Base-by-base conservation (phyloP, 768 basidiomycete species). In the Hygrocybe coccinea region DNA sequence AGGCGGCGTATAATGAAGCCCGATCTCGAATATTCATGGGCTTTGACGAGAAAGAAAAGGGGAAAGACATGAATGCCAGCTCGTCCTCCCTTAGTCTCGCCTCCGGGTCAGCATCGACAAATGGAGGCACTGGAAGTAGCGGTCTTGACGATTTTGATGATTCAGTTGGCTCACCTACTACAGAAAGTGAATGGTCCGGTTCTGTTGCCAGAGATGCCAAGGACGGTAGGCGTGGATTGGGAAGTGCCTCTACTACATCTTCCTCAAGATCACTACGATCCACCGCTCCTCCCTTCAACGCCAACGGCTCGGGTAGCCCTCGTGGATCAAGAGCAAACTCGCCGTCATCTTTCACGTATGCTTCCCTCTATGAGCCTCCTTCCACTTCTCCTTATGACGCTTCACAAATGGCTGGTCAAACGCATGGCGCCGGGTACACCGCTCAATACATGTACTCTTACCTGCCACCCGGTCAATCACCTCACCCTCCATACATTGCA, bases 1-100 rank as follows among this genome's bases (percentile, higher is more conserved):
- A 89, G 65, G 91, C 88, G 0, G 91, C 89, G n/a, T 93, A 93
- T 62, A 87, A 89, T 52, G 85, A 89, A 69, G 91, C 91, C 25
- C 82, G 91, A 45, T 86, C 83, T 36, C 81, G 91, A 54, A 93
- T 93, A 60, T 93, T 93, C 72, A 86, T 89, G 82, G 85, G 73
- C 60, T 89, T 91, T 60, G 79, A 89, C 66, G 87, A 88, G 62
- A 85, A 84, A 65, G 81, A 80, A 55, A 83, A 85, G 66, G 82
- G 80, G 54, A 86, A 85, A 62, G 85, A 87, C 59, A 77, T 84
- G 70, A 90, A 83, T 65, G 82, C 87, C 7, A 87, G 86, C 64
- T 89, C 88, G 8, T 89, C 89, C 6, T 83, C 86, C 19, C 73
- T 84, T 47, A 87, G 87, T 61, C 76, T 86, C 52, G 78, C 83